Evolutionary conservation across 169 alveolate species (phyloP).

Genomic region (Cryptosporidium canis): DNA sequence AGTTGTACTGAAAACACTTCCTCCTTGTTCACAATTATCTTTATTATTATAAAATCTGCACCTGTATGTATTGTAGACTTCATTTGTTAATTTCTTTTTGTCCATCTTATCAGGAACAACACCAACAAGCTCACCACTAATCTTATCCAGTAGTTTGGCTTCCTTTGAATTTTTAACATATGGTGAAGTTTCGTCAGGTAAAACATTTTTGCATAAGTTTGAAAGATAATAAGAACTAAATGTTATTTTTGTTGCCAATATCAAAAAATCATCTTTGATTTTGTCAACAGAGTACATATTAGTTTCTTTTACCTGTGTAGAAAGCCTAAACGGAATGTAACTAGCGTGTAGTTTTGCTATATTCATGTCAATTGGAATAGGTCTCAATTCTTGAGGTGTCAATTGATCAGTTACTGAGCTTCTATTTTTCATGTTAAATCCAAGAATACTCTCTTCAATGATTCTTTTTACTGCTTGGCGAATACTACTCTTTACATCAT

Average conservation of each 20-base stretch:
- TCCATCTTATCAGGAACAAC: slow-evolving; percentile 56
- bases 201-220: slow-evolving; percentile 24
- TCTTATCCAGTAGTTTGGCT: slow-evolving; percentile 37
- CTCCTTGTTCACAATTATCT: slow-evolving; percentile 57
- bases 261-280: slow-evolving; percentile 41
- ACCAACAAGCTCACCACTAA: slow-evolving; percentile 68
- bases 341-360: slow-evolving; percentile 65
- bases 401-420: slow-evolving; percentile 22
- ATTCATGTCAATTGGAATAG: slow-evolving; percentile 15
- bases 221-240: slow-evolving; percentile 64
- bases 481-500: slow-evolving; percentile 62
- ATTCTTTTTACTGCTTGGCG: slow-evolving; percentile 57
- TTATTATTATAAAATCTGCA: slow-evolving; percentile 50
- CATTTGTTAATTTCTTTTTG: slow-evolving; percentile 41
- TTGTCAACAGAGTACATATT: slow-evolving; percentile 38
- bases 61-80: slow-evolving; percentile 58
- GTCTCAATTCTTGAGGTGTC: slow-evolving; percentile 59
- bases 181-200: slow-evolving; percentile 71
- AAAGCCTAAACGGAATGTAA: slow-evolving; percentile 56
- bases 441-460: slow-evolving; percentile 56
- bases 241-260: slow-evolving; percentile 36
- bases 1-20: slow-evolving; percentile 46
- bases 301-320: slow-evolving; percentile 52
- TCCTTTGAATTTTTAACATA: slow-evolving; percentile 58
- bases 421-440: slow-evolving; percentile 65